These are phyloP conservation scores for Yarrowia osloensis DNA, from an alignment of 805 yeast species.

Conservation along the genomic window DNA sequence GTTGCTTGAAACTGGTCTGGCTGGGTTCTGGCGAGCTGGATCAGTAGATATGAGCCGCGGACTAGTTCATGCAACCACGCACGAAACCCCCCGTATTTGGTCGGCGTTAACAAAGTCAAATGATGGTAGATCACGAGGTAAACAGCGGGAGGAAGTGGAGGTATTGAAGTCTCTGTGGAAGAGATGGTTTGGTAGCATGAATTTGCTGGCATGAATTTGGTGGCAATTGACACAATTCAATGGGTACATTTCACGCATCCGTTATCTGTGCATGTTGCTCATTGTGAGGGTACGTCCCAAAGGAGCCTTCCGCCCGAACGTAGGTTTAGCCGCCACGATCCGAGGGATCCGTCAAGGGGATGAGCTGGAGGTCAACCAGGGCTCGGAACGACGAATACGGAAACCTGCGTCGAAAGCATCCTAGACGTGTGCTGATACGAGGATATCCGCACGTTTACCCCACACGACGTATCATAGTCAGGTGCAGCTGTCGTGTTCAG, in stretches of 20 bases:
- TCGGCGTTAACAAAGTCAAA: neutral
- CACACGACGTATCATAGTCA: slow-evolving; percentile 5
- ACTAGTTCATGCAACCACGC: slow-evolving; percentile 10
- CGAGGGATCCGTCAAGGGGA: neutral
- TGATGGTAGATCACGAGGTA: neutral
- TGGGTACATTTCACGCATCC: no score
- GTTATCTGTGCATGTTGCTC: neutral
- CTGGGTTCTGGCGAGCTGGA: neutral
- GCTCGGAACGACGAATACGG: neutral
- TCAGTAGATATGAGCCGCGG: neutral
- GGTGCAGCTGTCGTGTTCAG: slow-evolving; percentile 14
- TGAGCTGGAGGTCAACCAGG: neutral
- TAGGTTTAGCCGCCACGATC: slow-evolving; percentile 4
- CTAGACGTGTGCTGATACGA: neutral
- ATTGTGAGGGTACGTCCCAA: neutral
- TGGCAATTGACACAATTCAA: no score
- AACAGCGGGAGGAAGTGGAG: no score
- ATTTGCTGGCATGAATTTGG: no score
- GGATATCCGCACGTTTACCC: neutral
- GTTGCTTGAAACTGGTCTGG: neutral
- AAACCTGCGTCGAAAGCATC: neutral
- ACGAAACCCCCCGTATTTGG: neutral
- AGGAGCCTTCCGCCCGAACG: slow-evolving; percentile 8
- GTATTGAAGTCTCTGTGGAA: no score
- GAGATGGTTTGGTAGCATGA: no score